phyloP scores from a whole-genome alignment of 768 basidiomycete genomes.

The Auriculariales sp. region DNA sequence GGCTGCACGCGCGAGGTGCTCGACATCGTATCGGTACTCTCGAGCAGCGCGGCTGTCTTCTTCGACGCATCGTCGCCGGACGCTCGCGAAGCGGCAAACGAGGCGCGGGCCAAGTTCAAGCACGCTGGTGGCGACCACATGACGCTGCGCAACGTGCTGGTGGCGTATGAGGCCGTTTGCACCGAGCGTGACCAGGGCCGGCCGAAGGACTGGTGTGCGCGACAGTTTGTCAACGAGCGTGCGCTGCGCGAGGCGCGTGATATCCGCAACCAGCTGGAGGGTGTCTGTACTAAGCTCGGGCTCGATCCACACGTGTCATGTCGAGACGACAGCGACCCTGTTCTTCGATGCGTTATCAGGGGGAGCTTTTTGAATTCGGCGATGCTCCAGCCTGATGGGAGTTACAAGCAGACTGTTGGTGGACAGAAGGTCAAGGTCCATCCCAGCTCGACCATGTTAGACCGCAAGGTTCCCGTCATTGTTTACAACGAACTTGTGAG shows the following conservation, averaged over 20 bases:
- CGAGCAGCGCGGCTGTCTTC: conserved; percentile 70
- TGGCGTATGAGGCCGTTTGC: conserved; percentile 63
- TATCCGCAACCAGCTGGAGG: conserved; percentile 65
- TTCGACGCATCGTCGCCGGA: conserved; percentile 47
- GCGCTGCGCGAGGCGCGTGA: conserved; percentile 65
- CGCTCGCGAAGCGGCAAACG: conserved; percentile 55
- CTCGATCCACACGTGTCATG: conserved; percentile 47
- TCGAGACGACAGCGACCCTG: conserved; percentile 49
- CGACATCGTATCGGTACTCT: conserved; percentile 72
- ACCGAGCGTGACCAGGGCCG: conserved; percentile 29
- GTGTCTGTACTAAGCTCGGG: conserved; percentile 41
- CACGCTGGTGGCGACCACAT: conserved; percentile 85
- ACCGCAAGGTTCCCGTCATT: conserved; percentile 74
- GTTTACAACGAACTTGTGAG: conserved; percentile 88
- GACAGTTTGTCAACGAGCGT: conserved; percentile 71
- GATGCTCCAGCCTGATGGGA: conserved; percentile 68
- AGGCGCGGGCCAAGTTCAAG: conserved; percentile 62
- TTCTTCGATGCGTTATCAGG: conserved; percentile 56
- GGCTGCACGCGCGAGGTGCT: conserved; percentile 69
- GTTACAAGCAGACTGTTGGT: conserved; percentile 73
- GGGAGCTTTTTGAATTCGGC: conserved; percentile 80
- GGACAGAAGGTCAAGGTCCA: conserved; percentile 79
- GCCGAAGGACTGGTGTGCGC: conserved; percentile 66
- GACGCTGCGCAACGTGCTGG: conserved; percentile 73
- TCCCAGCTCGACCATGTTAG: conserved; percentile 68